phyloP scores from a whole-genome alignment of 345 rosid genomes.

The Melaleuca quinquenervia region DNA sequence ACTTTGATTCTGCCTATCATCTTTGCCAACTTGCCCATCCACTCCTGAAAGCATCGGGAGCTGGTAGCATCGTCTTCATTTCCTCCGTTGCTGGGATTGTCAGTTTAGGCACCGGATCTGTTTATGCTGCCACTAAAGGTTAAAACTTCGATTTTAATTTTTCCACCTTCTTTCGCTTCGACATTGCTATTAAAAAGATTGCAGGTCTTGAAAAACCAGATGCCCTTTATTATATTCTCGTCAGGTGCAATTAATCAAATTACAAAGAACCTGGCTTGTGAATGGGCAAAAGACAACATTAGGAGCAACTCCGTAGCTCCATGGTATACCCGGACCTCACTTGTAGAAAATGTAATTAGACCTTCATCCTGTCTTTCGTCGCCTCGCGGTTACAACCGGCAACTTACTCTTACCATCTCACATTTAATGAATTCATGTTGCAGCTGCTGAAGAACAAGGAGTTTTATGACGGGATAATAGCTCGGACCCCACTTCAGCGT shows the following conservation, averaged over 20 bases:
- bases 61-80: constrained; percentile 71
- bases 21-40: constrained; percentile 76
- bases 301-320: constrained; percentile 76
- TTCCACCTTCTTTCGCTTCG: neutral
- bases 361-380: neutral
- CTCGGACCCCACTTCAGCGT: constrained; percentile 68
- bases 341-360: constrained; percentile 49
- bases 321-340: constrained; percentile 76
- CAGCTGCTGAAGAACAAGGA: constrained; percentile 50
- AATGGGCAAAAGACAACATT: constrained; percentile 89
- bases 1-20: constrained; percentile 75
- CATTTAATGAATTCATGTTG: neutral
- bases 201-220: neutral
- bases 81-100: constrained; percentile 67
- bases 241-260: constrained; percentile 80
- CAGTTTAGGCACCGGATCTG: constrained; percentile 40
- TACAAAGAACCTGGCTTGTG: constrained; percentile 75
- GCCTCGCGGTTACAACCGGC: neutral
- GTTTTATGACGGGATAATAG: constrained; percentile 26
- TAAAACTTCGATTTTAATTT: neutral
- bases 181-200: neutral
- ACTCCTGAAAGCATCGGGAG: constrained; percentile 74
- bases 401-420: neutral
- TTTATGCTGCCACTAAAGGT: constrained; percentile 79
- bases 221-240: neutral